Evolutionary conservation across 805 yeast genomes (phyloP).

Genomic region (Myxozyma udenii): DNA sequence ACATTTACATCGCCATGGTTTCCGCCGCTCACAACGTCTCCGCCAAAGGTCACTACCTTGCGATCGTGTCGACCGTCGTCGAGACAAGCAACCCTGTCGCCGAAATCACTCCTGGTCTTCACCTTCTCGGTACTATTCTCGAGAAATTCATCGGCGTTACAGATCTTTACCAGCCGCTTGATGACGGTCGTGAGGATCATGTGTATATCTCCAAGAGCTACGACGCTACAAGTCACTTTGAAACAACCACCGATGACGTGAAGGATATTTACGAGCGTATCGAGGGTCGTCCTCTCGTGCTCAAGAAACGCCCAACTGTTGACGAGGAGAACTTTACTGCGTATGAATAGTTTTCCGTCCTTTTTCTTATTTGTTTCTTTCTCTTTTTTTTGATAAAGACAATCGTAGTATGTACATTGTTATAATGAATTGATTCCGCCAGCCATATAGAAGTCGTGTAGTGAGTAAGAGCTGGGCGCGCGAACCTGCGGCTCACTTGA

Average conservation of each 20-base stretch:
- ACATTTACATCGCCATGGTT: constrained; percentile 87
- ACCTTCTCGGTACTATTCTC: constrained; percentile 69
- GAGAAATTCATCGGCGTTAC: constrained; percentile 94
- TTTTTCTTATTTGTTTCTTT: not conserved
- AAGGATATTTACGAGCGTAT: constrained; percentile 89
- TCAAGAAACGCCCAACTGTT: constrained; percentile 67
- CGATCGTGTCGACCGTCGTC: constrained; percentile 88
- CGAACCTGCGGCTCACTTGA: too few species aligned
- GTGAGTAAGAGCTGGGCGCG: too few species aligned
- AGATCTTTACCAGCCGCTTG: constrained; percentile 80
- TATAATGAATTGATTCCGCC: too few species aligned
- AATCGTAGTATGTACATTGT: too few species aligned
- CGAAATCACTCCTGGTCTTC: constrained; percentile 91
- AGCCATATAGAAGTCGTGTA: too few species aligned
- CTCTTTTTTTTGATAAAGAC: too few species aligned
- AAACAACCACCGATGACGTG: constrained; percentile 93
- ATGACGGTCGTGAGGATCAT: constrained; percentile 75
- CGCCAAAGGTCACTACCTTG: constrained; percentile 83
- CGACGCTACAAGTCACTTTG: constrained; percentile 94
- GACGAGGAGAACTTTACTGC: constrained; percentile 50
- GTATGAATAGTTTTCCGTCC: constrained; percentile 6
- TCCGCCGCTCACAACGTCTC: constrained; percentile 88
- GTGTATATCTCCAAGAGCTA: constrained; percentile 83
- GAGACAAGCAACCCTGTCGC: constrained; percentile 91
- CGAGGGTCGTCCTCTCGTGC: constrained; percentile 85